phyloP scores from a whole-genome alignment of 139 green algal species.

The Edaphochlamys debaryana region DNA sequence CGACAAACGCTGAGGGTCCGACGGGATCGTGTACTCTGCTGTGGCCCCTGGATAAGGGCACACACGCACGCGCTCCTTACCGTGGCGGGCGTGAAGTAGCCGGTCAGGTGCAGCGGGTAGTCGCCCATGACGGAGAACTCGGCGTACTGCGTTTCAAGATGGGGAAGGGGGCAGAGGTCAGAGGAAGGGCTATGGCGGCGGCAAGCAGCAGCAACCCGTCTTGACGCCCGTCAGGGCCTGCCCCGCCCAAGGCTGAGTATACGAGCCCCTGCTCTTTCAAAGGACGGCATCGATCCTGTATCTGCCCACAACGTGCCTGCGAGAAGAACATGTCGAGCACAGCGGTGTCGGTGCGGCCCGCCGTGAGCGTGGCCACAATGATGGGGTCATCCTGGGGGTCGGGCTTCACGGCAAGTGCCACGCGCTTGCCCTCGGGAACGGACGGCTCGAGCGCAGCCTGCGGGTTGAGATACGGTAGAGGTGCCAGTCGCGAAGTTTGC shows the following conservation, averaged over 20 bases:
- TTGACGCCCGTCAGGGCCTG: too few relatives aligned
- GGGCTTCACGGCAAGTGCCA: conserved; percentile 57
- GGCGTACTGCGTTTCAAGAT: conserved; percentile 71
- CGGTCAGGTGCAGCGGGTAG: conserved; percentile 77
- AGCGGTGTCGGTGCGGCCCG: conserved; percentile 66
- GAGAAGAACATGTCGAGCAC: conserved; percentile 57
- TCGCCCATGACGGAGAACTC: conserved; percentile 70
- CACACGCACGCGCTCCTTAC: background rate
- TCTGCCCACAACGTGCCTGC: background rate
- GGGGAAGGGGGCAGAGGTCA: conserved; percentile 86
- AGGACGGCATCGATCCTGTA: too few relatives aligned
- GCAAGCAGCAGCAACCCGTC: background rate
- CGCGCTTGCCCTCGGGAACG: conserved; percentile 51
- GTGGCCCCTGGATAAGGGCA: too few relatives aligned
- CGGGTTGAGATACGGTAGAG: too few relatives aligned
- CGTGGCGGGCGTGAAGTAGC: conserved; percentile 78
- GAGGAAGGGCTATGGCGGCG: background rate
- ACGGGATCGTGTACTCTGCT: too few relatives aligned
- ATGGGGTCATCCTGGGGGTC: conserved; percentile 55
- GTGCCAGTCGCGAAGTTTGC: too few relatives aligned
- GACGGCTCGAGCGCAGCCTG: conserved; percentile 57
- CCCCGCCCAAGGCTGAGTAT: too few relatives aligned
- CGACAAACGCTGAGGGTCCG: too few relatives aligned
- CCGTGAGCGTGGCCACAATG: conserved; percentile 68
- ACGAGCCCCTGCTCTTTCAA: too few relatives aligned